phyloP scores from a whole-genome alignment of 352 stramenopile genomes.

The Chloridella minuta region DNA sequence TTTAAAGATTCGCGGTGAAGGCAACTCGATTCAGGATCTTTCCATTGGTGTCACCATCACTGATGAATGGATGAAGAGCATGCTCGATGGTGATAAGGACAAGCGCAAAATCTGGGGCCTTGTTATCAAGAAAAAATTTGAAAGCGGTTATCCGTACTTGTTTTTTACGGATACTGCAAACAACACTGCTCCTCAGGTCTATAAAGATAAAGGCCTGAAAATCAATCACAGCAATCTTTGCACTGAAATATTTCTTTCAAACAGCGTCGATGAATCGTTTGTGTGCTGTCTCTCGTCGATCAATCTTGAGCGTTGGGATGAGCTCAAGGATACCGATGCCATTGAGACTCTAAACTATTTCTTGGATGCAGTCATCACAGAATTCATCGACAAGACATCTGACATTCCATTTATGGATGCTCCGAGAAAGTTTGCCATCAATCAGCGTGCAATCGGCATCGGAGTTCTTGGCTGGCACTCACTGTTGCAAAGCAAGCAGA shows the following conservation, averaged over 20 bases:
- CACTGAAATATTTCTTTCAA: background rate
- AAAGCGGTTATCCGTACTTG: background rate
- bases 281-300: background rate
- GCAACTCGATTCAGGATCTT: background rate
- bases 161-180: background rate
- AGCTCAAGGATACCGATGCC: background rate
- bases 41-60: background rate
- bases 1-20: background rate
- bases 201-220: background rate
- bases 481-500: background rate
- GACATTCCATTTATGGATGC: background rate
- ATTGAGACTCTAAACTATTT: background rate
- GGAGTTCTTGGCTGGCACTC: background rate
- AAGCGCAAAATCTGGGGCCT: background rate
- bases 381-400: background rate
- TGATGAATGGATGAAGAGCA: background rate
- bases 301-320: background rate
- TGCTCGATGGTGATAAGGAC: background rate
- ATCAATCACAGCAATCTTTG: background rate
- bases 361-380: background rate
- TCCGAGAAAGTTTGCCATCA: background rate
- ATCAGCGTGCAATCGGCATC: background rate
- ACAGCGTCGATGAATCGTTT: background rate
- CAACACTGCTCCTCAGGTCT: background rate
- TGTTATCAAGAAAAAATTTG: background rate